Base-by-base conservation (phyloP, 345 rosid species). In the Cardamine occulta region DNA sequence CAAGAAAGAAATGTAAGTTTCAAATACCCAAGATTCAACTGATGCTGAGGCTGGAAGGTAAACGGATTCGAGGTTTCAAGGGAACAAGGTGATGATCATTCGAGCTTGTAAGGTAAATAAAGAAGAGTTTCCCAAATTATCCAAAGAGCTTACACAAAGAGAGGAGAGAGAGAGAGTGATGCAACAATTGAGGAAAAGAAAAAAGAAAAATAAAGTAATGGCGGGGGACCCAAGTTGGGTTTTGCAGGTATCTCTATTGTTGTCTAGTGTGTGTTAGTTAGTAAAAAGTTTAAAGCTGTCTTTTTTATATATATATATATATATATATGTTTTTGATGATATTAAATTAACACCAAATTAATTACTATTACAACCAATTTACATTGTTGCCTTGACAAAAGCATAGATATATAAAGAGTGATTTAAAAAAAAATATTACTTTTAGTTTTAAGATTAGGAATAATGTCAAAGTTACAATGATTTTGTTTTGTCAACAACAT, bases 191-290 rank as follows among this genome's bases (percentile, higher is more conserved):
- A 18, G 49, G 31, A 8, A 12, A 39, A 12, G 10, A 24, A 24
- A 13, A 4, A 4, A 53, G 24, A 23, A 2, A 2, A 4, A 11
- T 0, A 26, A 21, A 31, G 14, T 61, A 77, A 77, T 77, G 76
- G 56, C 57, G 54, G 28, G 77, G 81, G 67, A 34, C 74, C 75
- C 75, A 56, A 70, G 71, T 70, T 70, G 80, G 80, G 61, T 56
- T 70, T 64, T 71, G 76, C 76, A 70, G 80, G 66, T 77, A 70
- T 56, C 63, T 75, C 74, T 75, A 14, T 59, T 67, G 79, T 48
- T 59, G 51, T 67, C 21, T 67, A 37, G 72, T 48, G 61, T 42
- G 48, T 42, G 47, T n/a, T 47, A 67, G 79, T 75, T 75, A 40
- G 79, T 72, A 60, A 48, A 71, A 48, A 58, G 17, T 62, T 75